phyloP scores from a whole-genome alignment of 2,329 filamentous ascomycete genomes.

The Pseudopithomyces chartarum region DNA sequence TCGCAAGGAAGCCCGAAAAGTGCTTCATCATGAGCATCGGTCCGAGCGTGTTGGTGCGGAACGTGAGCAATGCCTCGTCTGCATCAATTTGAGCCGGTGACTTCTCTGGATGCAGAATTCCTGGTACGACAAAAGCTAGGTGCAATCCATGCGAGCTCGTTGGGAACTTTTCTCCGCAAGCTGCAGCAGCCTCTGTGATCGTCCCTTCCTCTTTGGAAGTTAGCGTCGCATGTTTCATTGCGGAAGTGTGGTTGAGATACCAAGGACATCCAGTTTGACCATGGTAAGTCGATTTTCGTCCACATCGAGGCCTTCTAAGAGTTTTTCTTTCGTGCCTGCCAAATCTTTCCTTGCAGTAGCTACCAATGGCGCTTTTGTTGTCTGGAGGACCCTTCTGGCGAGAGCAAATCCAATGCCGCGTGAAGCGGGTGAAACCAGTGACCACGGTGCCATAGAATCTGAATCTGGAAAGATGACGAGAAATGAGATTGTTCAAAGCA shows the following conservation, averaged over 20 bases:
- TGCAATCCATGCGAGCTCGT: conserved; percentile 60
- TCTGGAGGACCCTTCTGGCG: conserved; percentile 61
- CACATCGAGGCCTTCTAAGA: conserved; percentile 57
- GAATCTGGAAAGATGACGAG: not conserved
- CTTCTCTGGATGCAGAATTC: conserved; percentile 75
- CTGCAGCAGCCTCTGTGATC: conserved; percentile 61
- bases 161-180: conserved; percentile 61
- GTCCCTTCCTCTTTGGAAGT: conserved; percentile 61
- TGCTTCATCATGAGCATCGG: conserved; percentile 79
- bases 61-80: conserved; percentile 67
- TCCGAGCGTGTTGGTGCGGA: conserved; percentile 74
- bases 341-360: conserved; percentile 64
- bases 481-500: conserved; percentile 6
- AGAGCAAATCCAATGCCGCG: conserved; percentile 68
- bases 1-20: conserved; percentile 71
- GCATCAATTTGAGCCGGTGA: conserved; percentile 68
- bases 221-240: not conserved
- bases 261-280: conserved; percentile 61
- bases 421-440: conserved; percentile 63
- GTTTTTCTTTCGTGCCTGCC: conserved; percentile 52
- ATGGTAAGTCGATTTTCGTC: conserved; percentile 56
- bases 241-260: conserved; percentile 39
- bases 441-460: conserved; percentile 52
- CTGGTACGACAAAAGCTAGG: conserved; percentile 71
- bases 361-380: conserved; percentile 63